A percentile compares a stretch with the other conserved stretches of the same genome.
Evolutionary conservation across 2,329 filamentous ascomycete species (phyloP).

Genomic region (Colletotrichum eleusines): DNA sequence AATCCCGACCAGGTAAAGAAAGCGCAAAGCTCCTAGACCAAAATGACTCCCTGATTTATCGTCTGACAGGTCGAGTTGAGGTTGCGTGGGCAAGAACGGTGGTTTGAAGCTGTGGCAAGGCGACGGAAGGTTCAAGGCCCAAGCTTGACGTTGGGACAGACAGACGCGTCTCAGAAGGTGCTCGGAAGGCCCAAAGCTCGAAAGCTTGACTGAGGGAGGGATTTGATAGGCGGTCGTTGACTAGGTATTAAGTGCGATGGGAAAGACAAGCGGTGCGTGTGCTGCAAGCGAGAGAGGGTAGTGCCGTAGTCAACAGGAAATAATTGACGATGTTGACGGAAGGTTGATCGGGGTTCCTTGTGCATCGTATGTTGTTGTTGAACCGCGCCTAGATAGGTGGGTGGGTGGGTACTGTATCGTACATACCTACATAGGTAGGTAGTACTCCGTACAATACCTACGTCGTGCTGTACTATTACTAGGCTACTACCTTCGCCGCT

Average conservation of each 20-base stretch:
- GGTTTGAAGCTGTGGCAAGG: constrained; percentile 8
- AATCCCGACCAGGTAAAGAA: not conserved
- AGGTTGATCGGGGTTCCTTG: constrained; percentile 18
- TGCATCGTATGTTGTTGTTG: constrained; percentile 41
- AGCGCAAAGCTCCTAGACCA: not conserved
- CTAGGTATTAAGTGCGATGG: not conserved
- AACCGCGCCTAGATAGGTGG: constrained; percentile 34
- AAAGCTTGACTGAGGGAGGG: constrained; percentile 24
- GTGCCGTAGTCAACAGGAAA: not conserved
- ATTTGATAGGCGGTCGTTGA: not conserved
- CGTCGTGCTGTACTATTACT: too few relatives aligned
- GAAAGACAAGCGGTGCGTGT: not conserved
- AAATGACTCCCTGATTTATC: not conserved
- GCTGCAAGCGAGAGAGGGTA: not conserved
- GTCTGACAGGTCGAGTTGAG: constrained; percentile 1
- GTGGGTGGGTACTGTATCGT: too few relatives aligned
- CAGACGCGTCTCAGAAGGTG: constrained; percentile 40
- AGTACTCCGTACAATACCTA: too few relatives aligned
- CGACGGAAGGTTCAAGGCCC: constrained; percentile 24
- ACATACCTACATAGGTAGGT: too few relatives aligned
- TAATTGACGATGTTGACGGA: constrained; percentile 13
- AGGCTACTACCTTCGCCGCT: too few relatives aligned
- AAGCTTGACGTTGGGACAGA: constrained; percentile 22
- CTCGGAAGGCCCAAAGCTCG: constrained; percentile 31
- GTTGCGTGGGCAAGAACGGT: not conserved